Base-by-base conservation (phyloP, 2,329 filamentous ascomycete genomes). In the Sclerotinia minor region DNA sequence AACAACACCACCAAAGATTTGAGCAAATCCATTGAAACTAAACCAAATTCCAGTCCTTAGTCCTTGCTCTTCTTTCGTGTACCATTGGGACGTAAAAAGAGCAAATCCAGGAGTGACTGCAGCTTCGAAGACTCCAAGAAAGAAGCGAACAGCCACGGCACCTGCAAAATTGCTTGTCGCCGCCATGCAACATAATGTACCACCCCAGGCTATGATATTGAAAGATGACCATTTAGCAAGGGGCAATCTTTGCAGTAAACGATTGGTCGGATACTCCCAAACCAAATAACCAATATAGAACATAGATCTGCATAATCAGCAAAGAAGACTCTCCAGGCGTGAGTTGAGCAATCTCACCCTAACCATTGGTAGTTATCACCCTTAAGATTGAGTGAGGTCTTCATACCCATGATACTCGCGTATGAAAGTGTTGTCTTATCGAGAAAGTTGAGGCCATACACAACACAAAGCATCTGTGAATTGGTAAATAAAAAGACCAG, bases 31-130 rank as follows among this genome's bases (percentile, higher is more conserved):
- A 70, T 89, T 89, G 79, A 89, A 90, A 61, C 80, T 83, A 78
- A 90, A 91, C 89, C 89, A 92, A 67, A 90, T 84, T 5, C 83
- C 84, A 1, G 84, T 85, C 11, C 89, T 80, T 0, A 81, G 79
- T 1, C 85, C 87, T 78, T 91, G 89, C 75, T 92, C 89, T 65
- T 82, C 81, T 76, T 87, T 87, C 0, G 89, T 91, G 73, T 91
- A 92, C 89, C 89, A 92, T 78, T 90, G 87, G 4, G 82, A 85
- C 1, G 88, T 91, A 72, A 92, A 83, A 1, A 92, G 80, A 0
- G 87, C 85, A 72, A 91, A 91, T 0, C 88, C 88, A 0, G 89
- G 89, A 0, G 87, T 89, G 1, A 91, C 87, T 0, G 88, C 86
- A 0, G 87, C 81, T 75, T 92, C 89, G 67, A 89, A 89, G 0